Evolutionary conservation across 2,329 filamentous ascomycete genomes (phyloP).

Genomic region (Leptosphaerulina australis): DNA sequence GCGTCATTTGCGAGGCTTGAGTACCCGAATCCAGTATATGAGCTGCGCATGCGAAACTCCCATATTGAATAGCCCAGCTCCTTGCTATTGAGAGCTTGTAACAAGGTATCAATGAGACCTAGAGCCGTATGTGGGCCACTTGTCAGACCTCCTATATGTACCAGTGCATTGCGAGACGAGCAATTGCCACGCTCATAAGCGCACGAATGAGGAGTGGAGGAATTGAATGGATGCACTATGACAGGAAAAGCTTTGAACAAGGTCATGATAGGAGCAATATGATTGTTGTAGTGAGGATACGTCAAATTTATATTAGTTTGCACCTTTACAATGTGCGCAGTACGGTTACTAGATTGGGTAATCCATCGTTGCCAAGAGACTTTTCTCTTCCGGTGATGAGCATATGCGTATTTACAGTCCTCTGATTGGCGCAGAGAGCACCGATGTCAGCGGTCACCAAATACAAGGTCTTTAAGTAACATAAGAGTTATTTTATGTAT

Average conservation of each 20-base stretch:
- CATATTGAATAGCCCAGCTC: conserved; percentile 19
- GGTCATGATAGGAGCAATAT: neutral
- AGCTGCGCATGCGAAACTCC: conserved; percentile 30
- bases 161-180: conserved; percentile 16
- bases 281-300: neutral
- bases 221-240: conserved; percentile 21
- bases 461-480: too few relatives aligned
- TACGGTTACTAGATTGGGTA: neutral
- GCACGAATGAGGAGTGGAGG: conserved; percentile 12
- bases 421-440: too few relatives aligned
- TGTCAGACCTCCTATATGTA: conserved; percentile 27
- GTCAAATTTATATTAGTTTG: neutral
- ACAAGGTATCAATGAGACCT: conserved; percentile 1
- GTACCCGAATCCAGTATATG: conserved; percentile 27
- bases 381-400: too few relatives aligned
- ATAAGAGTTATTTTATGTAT: too few relatives aligned
- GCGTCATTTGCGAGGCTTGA: conserved; percentile 26
- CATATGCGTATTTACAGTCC: too few relatives aligned
- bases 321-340: neutral
- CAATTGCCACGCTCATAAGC: conserved; percentile 23
- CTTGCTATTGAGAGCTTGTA: neutral
- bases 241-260: conserved; percentile 1
- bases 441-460: too few relatives aligned
- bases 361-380: conserved; percentile 4
- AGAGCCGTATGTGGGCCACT: conserved; percentile 22